Conservation (phyloP, 1,284 basidiomycete genomes). For the Agaricales sp. region DNA sequence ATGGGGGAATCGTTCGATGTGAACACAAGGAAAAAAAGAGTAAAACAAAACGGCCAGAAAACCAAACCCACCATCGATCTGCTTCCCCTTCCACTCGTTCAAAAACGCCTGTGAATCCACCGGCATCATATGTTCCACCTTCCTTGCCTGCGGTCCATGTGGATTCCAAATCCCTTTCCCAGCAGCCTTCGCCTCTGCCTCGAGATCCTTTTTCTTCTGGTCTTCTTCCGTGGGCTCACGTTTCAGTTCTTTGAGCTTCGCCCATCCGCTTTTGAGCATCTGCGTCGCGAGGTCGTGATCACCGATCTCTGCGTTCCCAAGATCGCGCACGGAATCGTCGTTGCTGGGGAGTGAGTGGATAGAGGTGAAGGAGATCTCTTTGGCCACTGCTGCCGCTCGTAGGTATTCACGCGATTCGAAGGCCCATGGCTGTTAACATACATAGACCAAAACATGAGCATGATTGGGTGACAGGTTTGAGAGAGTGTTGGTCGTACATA, state of each 20-base stretch:
- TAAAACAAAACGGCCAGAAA: constrained; percentile 1
- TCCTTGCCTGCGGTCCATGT: constrained; percentile 67
- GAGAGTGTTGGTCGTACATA: too few species aligned
- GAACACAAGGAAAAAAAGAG: constrained; percentile 2
- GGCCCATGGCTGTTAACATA: constrained; percentile 63
- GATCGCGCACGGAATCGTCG: constrained; percentile 63
- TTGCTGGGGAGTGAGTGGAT: constrained; percentile 64
- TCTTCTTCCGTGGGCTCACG: constrained; percentile 75
- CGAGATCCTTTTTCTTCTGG: constrained; percentile 60
- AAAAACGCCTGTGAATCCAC: constrained; percentile 84
- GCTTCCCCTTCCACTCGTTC: constrained; percentile 83
- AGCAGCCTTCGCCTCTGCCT: constrained; percentile 69
- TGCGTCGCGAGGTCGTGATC: constrained; percentile 71
- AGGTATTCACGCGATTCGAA: constrained; percentile 92
- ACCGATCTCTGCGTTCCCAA: constrained; percentile 63
- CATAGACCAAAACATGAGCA: too few species aligned
- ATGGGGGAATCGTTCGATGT: constrained; percentile 7
- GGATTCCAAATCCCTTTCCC: constrained; percentile 85
- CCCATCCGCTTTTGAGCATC: constrained; percentile 83
- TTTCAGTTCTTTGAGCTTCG: constrained; percentile 82
- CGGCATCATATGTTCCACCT: constrained; percentile 84
- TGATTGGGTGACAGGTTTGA: too few species aligned
- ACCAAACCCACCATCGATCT: constrained; percentile 61
- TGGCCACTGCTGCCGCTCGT: constrained; percentile 77
- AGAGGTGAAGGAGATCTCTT: constrained; percentile 75